phyloP scores from a whole-genome alignment of 75 land plant species.

The Sequoiadendron giganteum region DNA sequence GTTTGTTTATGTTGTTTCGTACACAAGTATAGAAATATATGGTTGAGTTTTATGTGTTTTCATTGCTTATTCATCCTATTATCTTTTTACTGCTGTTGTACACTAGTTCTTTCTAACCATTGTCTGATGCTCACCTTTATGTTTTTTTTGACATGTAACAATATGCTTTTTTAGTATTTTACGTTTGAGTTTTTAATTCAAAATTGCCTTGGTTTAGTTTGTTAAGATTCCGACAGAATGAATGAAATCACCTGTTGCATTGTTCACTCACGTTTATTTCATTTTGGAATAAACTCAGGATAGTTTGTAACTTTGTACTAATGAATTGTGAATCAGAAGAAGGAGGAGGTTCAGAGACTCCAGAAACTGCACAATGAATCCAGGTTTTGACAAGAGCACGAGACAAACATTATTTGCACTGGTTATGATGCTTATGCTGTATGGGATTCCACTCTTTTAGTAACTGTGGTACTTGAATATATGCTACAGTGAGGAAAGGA shows the following conservation, averaged over 20 bases:
- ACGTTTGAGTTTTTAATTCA: not conserved
- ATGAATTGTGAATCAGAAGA: not conserved
- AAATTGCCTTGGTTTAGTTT: not conserved
- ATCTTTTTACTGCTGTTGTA: not conserved
- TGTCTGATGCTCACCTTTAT: not conserved
- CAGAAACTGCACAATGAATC: not conserved
- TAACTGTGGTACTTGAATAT: not conserved
- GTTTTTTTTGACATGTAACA: not conserved
- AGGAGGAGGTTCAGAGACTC: not conserved
- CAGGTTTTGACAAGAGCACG: not conserved
- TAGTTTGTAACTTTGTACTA: not conserved
- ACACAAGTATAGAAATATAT: not conserved
- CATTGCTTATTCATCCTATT: not conserved
- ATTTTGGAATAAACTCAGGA: not conserved
- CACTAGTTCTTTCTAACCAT: not conserved
- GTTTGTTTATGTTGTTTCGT: not conserved
- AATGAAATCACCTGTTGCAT: not conserved
- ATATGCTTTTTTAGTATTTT: not conserved
- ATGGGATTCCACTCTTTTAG: not conserved
- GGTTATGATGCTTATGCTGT: not conserved
- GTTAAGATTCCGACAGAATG: not conserved
- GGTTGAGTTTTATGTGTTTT: not conserved
- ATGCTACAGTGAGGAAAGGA: not conserved
- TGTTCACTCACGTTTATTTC: not conserved
- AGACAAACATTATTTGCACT: not conserved